A percentile compares a stretch with the other conserved stretches of the same genome.
These are phyloP conservation scores for Chrysophaeum taylorii DNA, from an alignment of 352 stramenopile species.

Conservation along the genomic window DNA sequence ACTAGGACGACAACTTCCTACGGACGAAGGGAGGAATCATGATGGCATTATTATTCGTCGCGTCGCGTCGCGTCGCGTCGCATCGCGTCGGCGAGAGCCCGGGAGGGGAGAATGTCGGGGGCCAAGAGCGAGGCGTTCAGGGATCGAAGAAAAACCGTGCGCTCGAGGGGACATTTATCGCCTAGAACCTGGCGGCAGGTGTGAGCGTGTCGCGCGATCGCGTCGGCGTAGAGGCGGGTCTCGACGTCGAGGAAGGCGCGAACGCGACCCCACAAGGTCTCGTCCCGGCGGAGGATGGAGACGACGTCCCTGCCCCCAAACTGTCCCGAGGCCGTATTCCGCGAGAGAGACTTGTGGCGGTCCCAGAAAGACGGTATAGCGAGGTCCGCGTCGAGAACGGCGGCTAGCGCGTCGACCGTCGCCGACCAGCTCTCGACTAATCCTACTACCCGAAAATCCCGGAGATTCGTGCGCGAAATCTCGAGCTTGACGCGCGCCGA, in stretches of 20 bases:
- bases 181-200: not conserved
- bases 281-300: not conserved
- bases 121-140: not conserved
- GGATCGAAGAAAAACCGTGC: too few relatives aligned
- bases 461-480: not conserved
- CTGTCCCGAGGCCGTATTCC: not conserved
- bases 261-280: not conserved
- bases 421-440: not conserved
- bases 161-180: not conserved
- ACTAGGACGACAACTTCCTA: too few relatives aligned
- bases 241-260: not conserved
- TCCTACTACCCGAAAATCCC: not conserved
- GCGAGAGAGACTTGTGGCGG: not conserved
- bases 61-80: too few relatives aligned
- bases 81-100: too few relatives aligned
- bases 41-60: not conserved
- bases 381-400: not conserved
- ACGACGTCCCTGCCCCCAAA: not conserved
- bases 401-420: not conserved
- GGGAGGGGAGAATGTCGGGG: too few relatives aligned
- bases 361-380: not conserved
- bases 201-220: not conserved
- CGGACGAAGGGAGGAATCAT: not conserved
- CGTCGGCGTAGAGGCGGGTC: not conserved
- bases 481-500: not conserved